Evolutionary conservation across 2,329 filamentous ascomycete species (phyloP), one percentile per base, ranked within the genome.

Genomic region (Fusarium acutatum): DNA sequence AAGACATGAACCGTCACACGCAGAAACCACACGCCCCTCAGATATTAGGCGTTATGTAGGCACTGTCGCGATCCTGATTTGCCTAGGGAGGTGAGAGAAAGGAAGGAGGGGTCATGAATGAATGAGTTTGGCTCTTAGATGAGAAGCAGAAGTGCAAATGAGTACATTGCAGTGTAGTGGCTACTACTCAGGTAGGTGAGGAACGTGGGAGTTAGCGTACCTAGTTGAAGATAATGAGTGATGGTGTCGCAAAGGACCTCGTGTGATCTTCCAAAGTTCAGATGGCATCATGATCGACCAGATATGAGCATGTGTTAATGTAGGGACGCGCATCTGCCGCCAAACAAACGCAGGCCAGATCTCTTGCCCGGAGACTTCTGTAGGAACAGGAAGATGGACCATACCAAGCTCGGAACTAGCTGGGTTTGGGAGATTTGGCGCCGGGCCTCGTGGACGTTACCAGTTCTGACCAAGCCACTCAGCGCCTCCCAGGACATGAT

Each of bases 281-380:
- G 70, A 73, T 72, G 70, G 71, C 66, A 73, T 67, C 67, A 64
- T 67, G 71, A 74, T 73, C 71, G 61, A 22, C 66, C 41, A 30
- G 60, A 49, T 47, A 70, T 64, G 65, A 60, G 53, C 69, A 73
- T 63, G 58, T 60, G 64, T 71, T 52, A 52, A 73, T 61, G 63
- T 71, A 73, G 59, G 61, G 60, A 77, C 74, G 75, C 75, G 71
- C 75, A 77, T 77, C 75, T 77, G 71, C 71, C 75, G 75, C 73
- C 64, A 53, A 66, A 69, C 60, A 64, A 69, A 69, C 57, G 46
- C 69, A 71, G 64, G 46, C 56, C 64, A 73, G 71, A 73, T 73
- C 70, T 73, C 66, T 38, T 63, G 66, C 34, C 54, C 53, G 54
- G 52, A 65, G 67, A 40, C 71, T 73, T 71, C 71, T 74, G 71